phyloP scores from a whole-genome alignment of 148 eudicot genomes.

The Simmondsia chinensis region DNA sequence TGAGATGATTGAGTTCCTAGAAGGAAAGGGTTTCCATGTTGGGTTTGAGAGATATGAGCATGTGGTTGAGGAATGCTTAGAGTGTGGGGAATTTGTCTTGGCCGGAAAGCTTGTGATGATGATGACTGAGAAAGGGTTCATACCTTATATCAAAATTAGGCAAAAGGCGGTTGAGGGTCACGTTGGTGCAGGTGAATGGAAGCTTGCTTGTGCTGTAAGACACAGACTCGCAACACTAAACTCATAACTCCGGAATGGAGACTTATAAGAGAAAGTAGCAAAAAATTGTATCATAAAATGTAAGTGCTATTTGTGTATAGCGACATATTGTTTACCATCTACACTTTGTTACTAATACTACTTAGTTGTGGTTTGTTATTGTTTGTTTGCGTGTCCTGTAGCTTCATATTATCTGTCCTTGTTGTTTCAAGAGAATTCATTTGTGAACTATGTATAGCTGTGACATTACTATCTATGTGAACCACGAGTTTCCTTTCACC shows the following conservation, averaged over 20 bases:
- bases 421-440: too few species aligned
- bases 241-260: slow-evolving; percentile 50
- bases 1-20: slow-evolving; percentile 59
- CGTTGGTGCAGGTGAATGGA: slow-evolving; percentile 52
- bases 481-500: too few species aligned
- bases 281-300: too few species aligned
- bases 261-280: too few species aligned
- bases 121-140: slow-evolving; percentile 64
- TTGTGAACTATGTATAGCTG: too few species aligned
- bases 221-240: slow-evolving; percentile 52
- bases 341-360: too few species aligned
- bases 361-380: too few species aligned
- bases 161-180: slow-evolving; percentile 70
- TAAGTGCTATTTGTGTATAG: too few species aligned
- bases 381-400: too few species aligned
- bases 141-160: slow-evolving; percentile 65
- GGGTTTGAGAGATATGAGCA: slow-evolving; percentile 69
- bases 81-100: slow-evolving; percentile 44
- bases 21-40: slow-evolving; percentile 29
- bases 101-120: slow-evolving; percentile 58
- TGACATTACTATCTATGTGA: too few species aligned
- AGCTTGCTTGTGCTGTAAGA: slow-evolving; percentile 64
- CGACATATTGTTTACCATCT: too few species aligned
- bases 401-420: too few species aligned
- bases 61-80: slow-evolving; percentile 71